Conservation (phyloP, 176 grass and related monocot genomes). For the Eremochloa ophiuroides region DNA sequence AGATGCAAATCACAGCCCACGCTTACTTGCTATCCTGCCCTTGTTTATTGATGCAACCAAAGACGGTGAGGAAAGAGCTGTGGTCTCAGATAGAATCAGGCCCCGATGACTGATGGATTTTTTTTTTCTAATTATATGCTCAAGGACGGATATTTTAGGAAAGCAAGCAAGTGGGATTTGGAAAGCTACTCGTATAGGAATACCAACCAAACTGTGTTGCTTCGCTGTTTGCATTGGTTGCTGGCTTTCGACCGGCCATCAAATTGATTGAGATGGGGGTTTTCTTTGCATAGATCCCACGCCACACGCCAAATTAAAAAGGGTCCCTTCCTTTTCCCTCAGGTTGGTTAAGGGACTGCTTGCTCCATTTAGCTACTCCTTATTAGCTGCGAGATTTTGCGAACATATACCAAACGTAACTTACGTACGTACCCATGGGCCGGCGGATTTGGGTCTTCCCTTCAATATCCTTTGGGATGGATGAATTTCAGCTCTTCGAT, state of each 20-base stretch:
- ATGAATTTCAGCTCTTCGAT: too few relatives aligned
- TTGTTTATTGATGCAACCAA: too few relatives aligned
- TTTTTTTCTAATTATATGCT: neutral
- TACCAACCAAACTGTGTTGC: slow-evolving; percentile 8
- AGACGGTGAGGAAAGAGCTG: too few relatives aligned
- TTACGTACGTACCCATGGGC: too few relatives aligned
- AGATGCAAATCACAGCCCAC: too few relatives aligned
- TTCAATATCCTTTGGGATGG: too few relatives aligned
- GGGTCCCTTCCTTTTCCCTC: slow-evolving; percentile 19
- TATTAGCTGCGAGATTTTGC: neutral
- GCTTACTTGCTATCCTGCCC: too few relatives aligned
- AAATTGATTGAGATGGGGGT: neutral
- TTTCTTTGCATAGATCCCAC: slow-evolving; percentile 5
- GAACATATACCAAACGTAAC: too few relatives aligned
- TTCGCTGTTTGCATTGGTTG: neutral
- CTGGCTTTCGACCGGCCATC: neutral
- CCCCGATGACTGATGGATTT: neutral
- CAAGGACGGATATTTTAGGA: neutral
- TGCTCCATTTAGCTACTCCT: neutral
- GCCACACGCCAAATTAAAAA: neutral
- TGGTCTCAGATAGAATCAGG: slow-evolving; percentile 6
- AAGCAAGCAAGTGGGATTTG: neutral
- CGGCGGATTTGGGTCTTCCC: too few relatives aligned
- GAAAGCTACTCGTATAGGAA: neutral
- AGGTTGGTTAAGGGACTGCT: slow-evolving; percentile 20